A percentile compares a stretch with the other conserved stretches of the same genome.
Conservation (phyloP, 2,329 filamentous ascomycete species). For the Aureobasidium namibiae region DNA sequence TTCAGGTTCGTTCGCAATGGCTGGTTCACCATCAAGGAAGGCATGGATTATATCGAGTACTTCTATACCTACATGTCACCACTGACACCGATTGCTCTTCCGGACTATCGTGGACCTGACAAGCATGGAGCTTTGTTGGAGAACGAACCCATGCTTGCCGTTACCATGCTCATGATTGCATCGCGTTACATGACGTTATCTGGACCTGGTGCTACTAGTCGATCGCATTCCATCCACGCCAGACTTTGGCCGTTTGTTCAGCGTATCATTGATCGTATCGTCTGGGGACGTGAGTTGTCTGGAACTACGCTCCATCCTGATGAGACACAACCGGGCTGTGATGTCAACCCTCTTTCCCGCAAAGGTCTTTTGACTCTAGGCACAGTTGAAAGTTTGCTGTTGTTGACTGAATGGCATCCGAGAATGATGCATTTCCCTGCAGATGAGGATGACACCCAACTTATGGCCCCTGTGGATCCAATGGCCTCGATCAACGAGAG, state of each 20-base stretch:
- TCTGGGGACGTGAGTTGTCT: slow-evolving; percentile 95
- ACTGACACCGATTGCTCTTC: slow-evolving; percentile 85
- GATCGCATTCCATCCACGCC: slow-evolving; percentile 87
- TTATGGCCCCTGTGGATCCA: slow-evolving; percentile 61
- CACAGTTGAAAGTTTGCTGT: slow-evolving; percentile 87
- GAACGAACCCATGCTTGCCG: slow-evolving; percentile 86
- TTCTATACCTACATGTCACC: slow-evolving; percentile 90
- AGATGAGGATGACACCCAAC: slow-evolving; percentile 56
- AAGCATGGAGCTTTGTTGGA: slow-evolving; percentile 72
- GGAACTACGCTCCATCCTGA: slow-evolving; percentile 78
- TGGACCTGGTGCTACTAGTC: slow-evolving; percentile 71
- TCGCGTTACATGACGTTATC: slow-evolving; percentile 77
- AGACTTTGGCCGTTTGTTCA: slow-evolving; percentile 91
- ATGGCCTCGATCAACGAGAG: slow-evolving; percentile 56
- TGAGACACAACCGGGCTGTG: slow-evolving; percentile 58
- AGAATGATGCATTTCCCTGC: slow-evolving; percentile 87
- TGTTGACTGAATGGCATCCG: slow-evolving; percentile 95
- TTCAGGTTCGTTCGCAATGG: slow-evolving; percentile 94
- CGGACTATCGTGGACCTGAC: slow-evolving; percentile 76
- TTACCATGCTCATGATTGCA: slow-evolving; percentile 84
- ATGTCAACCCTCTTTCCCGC: slow-evolving; percentile 49
- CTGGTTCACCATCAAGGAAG: slow-evolving; percentile 92
- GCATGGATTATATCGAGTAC: slow-evolving; percentile 89
- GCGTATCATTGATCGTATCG: slow-evolving; percentile 87
- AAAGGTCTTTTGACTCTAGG: slow-evolving; percentile 78